Base-by-base conservation (phyloP, 2,329 filamentous ascomycete genomes). In the Talaromyces funiculosus region DNA sequence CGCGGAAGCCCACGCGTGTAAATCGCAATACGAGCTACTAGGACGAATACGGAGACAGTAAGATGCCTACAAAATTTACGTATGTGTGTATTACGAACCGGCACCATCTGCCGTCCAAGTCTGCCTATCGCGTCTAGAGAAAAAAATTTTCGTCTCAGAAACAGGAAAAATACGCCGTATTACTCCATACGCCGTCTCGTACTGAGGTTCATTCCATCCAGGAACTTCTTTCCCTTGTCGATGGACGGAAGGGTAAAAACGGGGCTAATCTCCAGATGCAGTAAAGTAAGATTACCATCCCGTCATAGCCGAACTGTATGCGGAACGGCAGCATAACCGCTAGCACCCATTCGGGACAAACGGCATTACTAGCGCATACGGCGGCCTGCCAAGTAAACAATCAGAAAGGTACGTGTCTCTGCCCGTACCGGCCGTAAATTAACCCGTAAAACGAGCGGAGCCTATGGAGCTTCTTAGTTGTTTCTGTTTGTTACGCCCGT, bases 251-350 rank as follows among this genome's bases (percentile, higher is more conserved):
- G 51, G 33, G 43, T 26, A 26, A 40, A 58, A 51, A 59, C 37
- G 37, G 47, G 35, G 51, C 47, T 26, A 40, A 33, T 31, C 22
- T 5, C 59, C 43, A 20, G 29, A 57, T 61, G 16, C 18, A 16
- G 59, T n/a, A 43, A 57, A 33, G 59, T 22, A n/a, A 42, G 24
- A 61, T 31, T 57, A 61, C 60, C 22, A 49, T 53, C 55, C 60
- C 54, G 60, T 61, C 42, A 45, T 61, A 49, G 54, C 60, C 60
- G 60, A 53, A 14, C 60, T 57, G 54, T 47, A 58, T 54, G 40
- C 60, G 47, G 60, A n/a, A 22, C 31, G 29, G 56, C 43, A 18
- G 38, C 38, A 42, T 24, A 14, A 18, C 42, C 59, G 53, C 59
- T 61, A 61, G 29, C 20, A 4, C 20, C 22, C 7, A 4, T 57